Evolutionary conservation across 2,329 filamentous ascomycete species (phyloP).

Genomic region (Trichoderma aggressivum): DNA sequence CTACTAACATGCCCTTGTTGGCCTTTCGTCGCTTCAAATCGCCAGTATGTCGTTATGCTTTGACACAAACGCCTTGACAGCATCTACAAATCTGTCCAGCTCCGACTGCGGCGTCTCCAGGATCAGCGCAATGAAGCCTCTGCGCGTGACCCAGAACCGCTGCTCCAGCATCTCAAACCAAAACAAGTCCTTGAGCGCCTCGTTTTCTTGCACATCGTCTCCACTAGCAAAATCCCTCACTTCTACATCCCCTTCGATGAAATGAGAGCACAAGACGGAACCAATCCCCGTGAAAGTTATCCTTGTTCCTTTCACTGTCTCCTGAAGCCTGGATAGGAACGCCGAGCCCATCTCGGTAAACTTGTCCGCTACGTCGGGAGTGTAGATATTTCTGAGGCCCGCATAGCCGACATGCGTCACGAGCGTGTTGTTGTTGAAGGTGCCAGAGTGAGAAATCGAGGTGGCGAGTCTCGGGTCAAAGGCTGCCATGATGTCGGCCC

Average conservation of each 20-base stretch:
- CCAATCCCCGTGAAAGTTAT: constrained; percentile 39
- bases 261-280: constrained; percentile 37
- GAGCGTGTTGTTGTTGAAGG: constrained; percentile 65
- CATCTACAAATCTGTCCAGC: constrained; percentile 39
- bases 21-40: not conserved
- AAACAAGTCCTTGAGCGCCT: constrained; percentile 39
- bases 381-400: constrained; percentile 36
- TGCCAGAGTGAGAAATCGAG: constrained; percentile 55
- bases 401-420: constrained; percentile 54
- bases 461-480: constrained; percentile 48
- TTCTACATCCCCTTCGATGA: constrained; percentile 28
- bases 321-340: constrained; percentile 31
- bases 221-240: constrained; percentile 28
- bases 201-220: constrained; percentile 31
- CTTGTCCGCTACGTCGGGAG: constrained; percentile 29
- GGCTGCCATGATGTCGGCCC: constrained; percentile 53
- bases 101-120: constrained; percentile 38
- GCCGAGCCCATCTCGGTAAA: constrained; percentile 34
- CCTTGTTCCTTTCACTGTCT: constrained; percentile 33
- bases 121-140: constrained; percentile 41
- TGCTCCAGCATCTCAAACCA: constrained; percentile 47
- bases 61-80: constrained; percentile 35
- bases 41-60: constrained; percentile 25
- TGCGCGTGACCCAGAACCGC: constrained; percentile 41
- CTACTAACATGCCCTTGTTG: not conserved